Base-by-base conservation (phyloP, 768 basidiomycete species). In the Lactarius pseudohatsudake region DNA sequence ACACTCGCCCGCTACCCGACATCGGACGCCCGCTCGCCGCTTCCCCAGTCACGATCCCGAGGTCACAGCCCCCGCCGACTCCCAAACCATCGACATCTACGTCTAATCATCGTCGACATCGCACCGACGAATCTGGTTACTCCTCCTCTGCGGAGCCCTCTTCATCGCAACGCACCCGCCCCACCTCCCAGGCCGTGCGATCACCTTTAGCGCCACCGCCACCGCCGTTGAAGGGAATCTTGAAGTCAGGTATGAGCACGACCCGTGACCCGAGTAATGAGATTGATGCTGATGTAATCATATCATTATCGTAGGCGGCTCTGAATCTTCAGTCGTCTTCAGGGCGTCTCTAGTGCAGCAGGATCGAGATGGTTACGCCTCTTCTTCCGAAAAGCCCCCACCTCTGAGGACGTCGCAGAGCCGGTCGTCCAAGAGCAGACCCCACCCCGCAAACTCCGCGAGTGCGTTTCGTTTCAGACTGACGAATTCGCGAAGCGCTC, bases 311-410 rank as follows among this genome's bases (percentile, higher is more conserved):
- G 20, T 20, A 69, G 64, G 66, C 62, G 22, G 6, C 41, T 45
- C 61, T 22, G 57, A 54, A 41, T 64, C 68, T 16, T 61, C 69
- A 1, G 56, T 64, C 5, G 55, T 64, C n/a, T 36, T 60, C 30
- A 61, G 55, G 38, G 59, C 68, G 36, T 54, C 64, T 18, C 22
- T 67, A 40, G 50, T 62, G 28, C 68, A 36, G 7, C 69, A 69
- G 53, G 66, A 68, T 22, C 59, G 57, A 43, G 69, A 69, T 59
- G 70, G 70, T 10, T 70, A 66, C 36, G 20, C 62, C 28, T 64
- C 70, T 36, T 77, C 74, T 69, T 73, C 77, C 72, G 75, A 79
- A 73, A 71, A 61, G 28, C 16, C n/a, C n/a, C 30, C 40, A 5
- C n/a, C 65, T 15, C n/a, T 58, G 11, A 62, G 40, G 36, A 61